Evolutionary conservation across 73 alveolate genomes (phyloP), one percentile per base, ranked within the genome.

Genomic region (Uronychia binucleata): DNA sequence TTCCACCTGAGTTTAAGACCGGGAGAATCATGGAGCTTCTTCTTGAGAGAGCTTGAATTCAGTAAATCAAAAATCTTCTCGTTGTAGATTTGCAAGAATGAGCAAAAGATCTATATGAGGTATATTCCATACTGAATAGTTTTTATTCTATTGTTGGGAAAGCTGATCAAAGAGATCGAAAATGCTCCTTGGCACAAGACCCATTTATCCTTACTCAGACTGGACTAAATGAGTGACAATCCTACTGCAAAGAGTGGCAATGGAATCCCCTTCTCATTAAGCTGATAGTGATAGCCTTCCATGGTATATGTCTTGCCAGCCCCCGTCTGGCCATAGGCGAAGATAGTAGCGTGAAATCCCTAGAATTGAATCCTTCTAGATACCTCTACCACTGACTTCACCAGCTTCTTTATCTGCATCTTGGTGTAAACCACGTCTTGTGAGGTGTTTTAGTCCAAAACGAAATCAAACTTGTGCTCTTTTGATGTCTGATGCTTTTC

Each of bases 1-100:
- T 91, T 90, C 96, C 96, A 91, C 14, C 91, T 83, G 78, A 91
- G 29, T 0, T 91, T 83, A 35, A 91, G 87, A 26, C 96, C 96
- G 1, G 91, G 91, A 8, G 81, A 81, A 28, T 85, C 91, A 77
- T 35, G 34, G n/a, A 28, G 14, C 33, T 32, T 14, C 67, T 19
- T 46, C 67, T 46, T 46, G 67, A 85, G 25, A 11, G 32, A 33
- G 26, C 81, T 59, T 30, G 78, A 77, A 31, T 85, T 85, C 31
- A 85, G 86, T 11, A 85, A 59, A 34, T 85, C 91, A 31, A 28
- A 85, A 0, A 85, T 85, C 34, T 77, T 85, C 81, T 85, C 91
- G 26, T 85, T 85, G 77, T 85, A 85, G 57, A 85, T 58, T 77
- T 85, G 76, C 57, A 85, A 27, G 33, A 74, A 85, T 32, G 86